Evolutionary conservation across 441 rosid genomes (phyloP).

Genomic region (Populus hybrid): DNA sequence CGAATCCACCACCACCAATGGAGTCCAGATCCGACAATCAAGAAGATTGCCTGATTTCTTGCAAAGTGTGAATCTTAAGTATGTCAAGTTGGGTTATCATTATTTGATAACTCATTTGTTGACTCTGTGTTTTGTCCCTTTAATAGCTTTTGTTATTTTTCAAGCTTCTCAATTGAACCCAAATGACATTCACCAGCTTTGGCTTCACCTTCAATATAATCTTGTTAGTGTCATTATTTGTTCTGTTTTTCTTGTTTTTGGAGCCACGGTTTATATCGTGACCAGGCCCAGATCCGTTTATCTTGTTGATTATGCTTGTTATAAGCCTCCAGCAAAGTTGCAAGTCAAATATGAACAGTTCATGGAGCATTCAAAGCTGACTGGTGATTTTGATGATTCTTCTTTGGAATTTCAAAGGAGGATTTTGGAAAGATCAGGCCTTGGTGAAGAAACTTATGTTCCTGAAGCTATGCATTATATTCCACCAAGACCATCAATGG

Average conservation of each 20-base stretch:
- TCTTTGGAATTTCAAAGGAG: constrained; percentile 77
- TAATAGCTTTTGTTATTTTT: constrained; percentile 43
- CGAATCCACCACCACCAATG: constrained; percentile 24
- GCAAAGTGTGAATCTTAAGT: constrained; percentile 77
- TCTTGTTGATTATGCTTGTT: constrained; percentile 72
- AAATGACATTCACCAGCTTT: constrained; percentile 58
- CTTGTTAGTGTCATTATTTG: constrained; percentile 52
- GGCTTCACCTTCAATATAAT: constrained; percentile 77
- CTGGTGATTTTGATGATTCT: constrained; percentile 59
- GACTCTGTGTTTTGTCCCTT: constrained; percentile 56
- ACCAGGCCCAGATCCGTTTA: constrained; percentile 69
- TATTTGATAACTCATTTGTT: constrained; percentile 51
- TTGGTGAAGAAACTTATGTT: constrained; percentile 80
- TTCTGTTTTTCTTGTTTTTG: constrained; percentile 49
- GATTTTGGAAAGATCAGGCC: constrained; percentile 78
- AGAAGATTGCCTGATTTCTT: constrained; percentile 71
- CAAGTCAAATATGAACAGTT: constrained; percentile 44
- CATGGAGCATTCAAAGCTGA: constrained; percentile 65
- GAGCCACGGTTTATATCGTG: constrained; percentile 61
- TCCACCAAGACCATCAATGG: constrained; percentile 79
- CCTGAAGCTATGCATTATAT: constrained; percentile 67
- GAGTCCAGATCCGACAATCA: constrained; percentile 59
- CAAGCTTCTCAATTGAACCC: constrained; percentile 53
- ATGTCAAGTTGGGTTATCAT: constrained; percentile 72
- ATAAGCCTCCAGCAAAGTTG: constrained; percentile 57